Evolutionary conservation across 2,329 filamentous ascomycete genomes (phyloP).

Genomic region (Cladophialophora exuberans): DNA sequence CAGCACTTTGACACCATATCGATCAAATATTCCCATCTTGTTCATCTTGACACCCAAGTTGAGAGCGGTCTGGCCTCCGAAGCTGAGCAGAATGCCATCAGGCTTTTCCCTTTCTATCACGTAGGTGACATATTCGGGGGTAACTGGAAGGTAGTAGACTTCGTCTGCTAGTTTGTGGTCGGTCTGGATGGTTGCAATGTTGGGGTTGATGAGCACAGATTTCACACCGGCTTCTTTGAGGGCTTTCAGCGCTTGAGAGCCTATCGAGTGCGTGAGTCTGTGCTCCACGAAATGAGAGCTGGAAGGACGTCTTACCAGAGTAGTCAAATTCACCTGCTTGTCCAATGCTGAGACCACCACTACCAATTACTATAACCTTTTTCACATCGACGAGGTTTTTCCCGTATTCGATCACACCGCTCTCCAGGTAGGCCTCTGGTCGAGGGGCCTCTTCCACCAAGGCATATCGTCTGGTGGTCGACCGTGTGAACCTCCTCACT

Average conservation of each 20-base stretch:
- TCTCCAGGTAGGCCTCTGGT: conserved; percentile 84
- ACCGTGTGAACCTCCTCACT: conserved; percentile 47
- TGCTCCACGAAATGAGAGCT: not conserved
- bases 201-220: conserved; percentile 94
- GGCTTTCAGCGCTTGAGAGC: conserved; percentile 94
- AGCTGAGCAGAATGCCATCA: conserved; percentile 96
- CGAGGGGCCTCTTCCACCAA: conserved; percentile 72
- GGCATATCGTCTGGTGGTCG: conserved; percentile 40
- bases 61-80: conserved; percentile 94
- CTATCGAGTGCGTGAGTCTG: conserved; percentile 50
- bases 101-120: conserved; percentile 96
- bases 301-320: conserved; percentile 69
- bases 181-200: conserved; percentile 98
- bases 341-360: conserved; percentile 92
- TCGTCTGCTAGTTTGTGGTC: conserved; percentile 95
- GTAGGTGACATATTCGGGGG: conserved; percentile 94
- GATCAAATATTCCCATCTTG: conserved; percentile 90
- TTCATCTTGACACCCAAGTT: conserved; percentile 98
- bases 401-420: conserved; percentile 78
- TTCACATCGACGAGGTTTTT: conserved; percentile 84
- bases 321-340: conserved; percentile 99
- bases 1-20: conserved; percentile 92
- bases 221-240: conserved; percentile 91
- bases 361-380: conserved; percentile 96
- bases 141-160: conserved; percentile 97